Percentiles rank a stretch among this genome's conserved stretches.
phyloP scores from a whole-genome alignment of 352 stramenopile genomes.

The Globisporangium recalcitrans region DNA sequence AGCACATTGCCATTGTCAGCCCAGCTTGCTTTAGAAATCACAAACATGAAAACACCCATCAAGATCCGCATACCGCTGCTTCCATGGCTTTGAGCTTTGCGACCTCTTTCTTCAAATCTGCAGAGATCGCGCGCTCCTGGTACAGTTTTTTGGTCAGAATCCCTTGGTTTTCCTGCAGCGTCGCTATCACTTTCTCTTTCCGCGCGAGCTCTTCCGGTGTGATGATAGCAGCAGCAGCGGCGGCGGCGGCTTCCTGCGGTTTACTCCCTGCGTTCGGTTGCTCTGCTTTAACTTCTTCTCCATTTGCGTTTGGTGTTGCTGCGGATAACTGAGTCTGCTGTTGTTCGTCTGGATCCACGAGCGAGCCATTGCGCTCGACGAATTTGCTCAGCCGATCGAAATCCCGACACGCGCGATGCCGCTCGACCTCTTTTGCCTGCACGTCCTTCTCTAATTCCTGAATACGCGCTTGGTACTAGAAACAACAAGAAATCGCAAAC shows the following conservation, averaged over 20 bases:
- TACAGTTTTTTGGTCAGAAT: constrained; percentile 46
- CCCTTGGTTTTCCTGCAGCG: constrained; percentile 30
- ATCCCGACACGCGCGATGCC: constrained; percentile 69
- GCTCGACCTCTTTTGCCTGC: constrained; percentile 70
- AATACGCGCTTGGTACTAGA: constrained; percentile 54
- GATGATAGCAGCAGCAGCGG: too few species aligned
- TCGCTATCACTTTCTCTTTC: constrained; percentile 32
- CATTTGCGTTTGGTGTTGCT: constrained; percentile 13
- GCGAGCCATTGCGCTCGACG: constrained; percentile 29
- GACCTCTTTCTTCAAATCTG: constrained; percentile 43
- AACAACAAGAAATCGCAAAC: not conserved
- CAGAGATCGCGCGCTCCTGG: constrained; percentile 35
- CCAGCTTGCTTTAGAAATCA: too few species aligned
- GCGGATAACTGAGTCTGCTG: constrained; percentile 16
- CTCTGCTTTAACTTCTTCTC: constrained; percentile 20
- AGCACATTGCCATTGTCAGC: too few species aligned
- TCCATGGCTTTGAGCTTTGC: constrained; percentile 63
- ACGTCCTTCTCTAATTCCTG: constrained; percentile 57
- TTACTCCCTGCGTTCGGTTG: not conserved
- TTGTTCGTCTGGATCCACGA: constrained; percentile 14
- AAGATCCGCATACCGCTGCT: constrained; percentile 48
- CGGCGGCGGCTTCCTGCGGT: constrained; percentile 6
- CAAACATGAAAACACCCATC: too few species aligned
- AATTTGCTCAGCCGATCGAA: constrained; percentile 63
- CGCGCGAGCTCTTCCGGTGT: constrained; percentile 29